Evolutionary conservation across 768 basidiomycete genomes (phyloP).

Genomic region (Russula olivacea): DNA sequence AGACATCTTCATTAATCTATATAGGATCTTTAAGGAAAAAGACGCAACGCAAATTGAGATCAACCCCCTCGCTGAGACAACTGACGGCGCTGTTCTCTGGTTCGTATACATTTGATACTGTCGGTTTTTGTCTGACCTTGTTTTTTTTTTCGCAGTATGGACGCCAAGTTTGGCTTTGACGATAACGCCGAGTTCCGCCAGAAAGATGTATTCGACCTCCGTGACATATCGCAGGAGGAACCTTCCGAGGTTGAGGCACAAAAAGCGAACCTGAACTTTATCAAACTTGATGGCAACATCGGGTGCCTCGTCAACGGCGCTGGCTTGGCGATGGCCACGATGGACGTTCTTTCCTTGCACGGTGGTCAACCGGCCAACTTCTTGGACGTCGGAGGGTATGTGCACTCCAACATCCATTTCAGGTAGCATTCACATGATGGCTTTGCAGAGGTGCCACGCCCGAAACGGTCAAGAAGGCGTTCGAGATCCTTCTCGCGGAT

Average conservation of each 20-base stretch:
- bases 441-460: constrained; percentile 82
- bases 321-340: constrained; percentile 98
- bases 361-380: constrained; percentile 98
- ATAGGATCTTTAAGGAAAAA: constrained; percentile 97
- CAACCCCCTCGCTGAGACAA: constrained; percentile 92
- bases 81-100: constrained; percentile 91
- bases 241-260: constrained; percentile 97
- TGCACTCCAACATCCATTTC: constrained; percentile 9
- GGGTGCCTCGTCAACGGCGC: constrained; percentile 99
- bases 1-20: constrained; percentile 88
- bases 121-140: constrained; percentile 9
- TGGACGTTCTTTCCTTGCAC: constrained; percentile 97
- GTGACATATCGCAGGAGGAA: constrained; percentile 94
- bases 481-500: constrained; percentile 87
- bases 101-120: constrained; percentile 35
- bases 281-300: constrained; percentile 96
- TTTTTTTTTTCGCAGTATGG: constrained; percentile 64
- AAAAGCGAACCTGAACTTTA: constrained; percentile 94
- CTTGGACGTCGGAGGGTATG: constrained; percentile 93
- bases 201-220: constrained; percentile 77
- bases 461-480: constrained; percentile 99
- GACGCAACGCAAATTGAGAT: constrained; percentile 99
- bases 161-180: constrained; percentile 99
- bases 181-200: constrained; percentile 99
- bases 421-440: not conserved